Evolutionary conservation across 2,329 filamentous ascomycete species (phyloP).

Genomic region (Alternaria arbusti): DNA sequence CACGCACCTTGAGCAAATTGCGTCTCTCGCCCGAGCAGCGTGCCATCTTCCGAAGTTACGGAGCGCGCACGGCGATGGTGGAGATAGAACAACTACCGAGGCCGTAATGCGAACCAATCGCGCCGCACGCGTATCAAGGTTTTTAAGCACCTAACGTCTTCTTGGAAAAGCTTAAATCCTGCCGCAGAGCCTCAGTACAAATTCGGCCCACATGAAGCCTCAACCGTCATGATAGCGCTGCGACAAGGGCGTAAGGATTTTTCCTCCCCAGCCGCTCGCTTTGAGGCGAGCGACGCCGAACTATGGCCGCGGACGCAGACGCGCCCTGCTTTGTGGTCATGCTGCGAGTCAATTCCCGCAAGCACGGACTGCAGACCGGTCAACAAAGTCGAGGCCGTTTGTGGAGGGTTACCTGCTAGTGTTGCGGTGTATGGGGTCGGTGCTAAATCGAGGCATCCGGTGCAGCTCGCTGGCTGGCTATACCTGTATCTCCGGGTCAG

Average conservation of each 20-base stretch:
- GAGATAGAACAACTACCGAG: slow-evolving; percentile 2
- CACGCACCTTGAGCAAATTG: neutral
- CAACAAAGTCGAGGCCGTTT: slow-evolving; percentile 2
- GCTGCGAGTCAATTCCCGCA: slow-evolving; percentile 11
- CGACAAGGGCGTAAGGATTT: slow-evolving; percentile 9
- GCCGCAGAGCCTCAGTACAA: slow-evolving; percentile 11
- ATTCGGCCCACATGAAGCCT: slow-evolving; percentile 12
- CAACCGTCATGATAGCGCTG: slow-evolving; percentile 18
- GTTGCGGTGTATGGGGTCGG: slow-evolving; percentile 3
- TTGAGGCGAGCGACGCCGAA: slow-evolving; percentile 12
- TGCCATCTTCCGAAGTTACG: neutral
- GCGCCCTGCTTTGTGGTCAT: slow-evolving; percentile 1
- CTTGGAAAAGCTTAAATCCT: slow-evolving; percentile 16
- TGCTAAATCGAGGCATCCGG: slow-evolving; percentile 2
- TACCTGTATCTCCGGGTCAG: slow-evolving; percentile 1
- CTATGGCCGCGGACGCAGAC: slow-evolving; percentile 11
- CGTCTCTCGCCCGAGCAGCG: slow-evolving; percentile 6
- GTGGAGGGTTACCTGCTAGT: slow-evolving; percentile 4
- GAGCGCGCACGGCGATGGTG: slow-evolving; percentile 5
- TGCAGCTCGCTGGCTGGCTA: neutral
- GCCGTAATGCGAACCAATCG: slow-evolving; percentile 3
- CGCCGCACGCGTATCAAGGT: slow-evolving; percentile 1
- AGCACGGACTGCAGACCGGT: slow-evolving; percentile 21
- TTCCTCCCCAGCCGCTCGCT: slow-evolving; percentile 19
- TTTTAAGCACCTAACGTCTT: slow-evolving; percentile 12